Evolutionary conservation across 2,329 filamentous ascomycete genomes (phyloP), one percentile per base, ranked within the genome.

Genomic region (Talaromyces sp.): DNA sequence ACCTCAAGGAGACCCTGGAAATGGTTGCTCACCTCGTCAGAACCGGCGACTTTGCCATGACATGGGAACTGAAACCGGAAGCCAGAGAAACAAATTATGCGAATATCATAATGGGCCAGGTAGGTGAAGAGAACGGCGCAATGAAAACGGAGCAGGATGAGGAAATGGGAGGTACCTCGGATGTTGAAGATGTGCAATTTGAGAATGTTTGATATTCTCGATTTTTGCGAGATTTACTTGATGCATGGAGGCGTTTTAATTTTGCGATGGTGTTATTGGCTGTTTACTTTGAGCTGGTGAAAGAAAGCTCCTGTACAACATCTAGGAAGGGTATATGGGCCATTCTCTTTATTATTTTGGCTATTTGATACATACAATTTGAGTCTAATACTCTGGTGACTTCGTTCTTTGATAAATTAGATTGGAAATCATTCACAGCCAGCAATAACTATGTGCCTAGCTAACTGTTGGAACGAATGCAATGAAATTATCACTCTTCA

Each of bases 11-110:
- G 74, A 90, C 89, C 0, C 80, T 99, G 70, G 90, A 93, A 68
- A 88, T 92, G 73, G 87, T 98, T 66, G 94, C 92, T 0, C 87
- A 90, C 22, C 80, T 97, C 67, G 89, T 96, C 75, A 91, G 93
- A 77, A 89, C 88, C 56, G 94, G 94, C 31, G 85, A 88, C 3
- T 97, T 96, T 74, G 90, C 91, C 60, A 94, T 93, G 75, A 89
- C 90, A 70, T 98, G 93, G 88, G 89, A 89, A 70, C 80, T 97
- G 65, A 92, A 90, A 75, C 83, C 86, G 2, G 89, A 92, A 74
- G 90, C 90, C 67, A 86, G 78, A 70, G 81, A 84, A 64, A 80
- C 81, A 45, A 84, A 82, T 64, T 82, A 84, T 61, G 74, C 77
- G 27, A 74, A 73, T 66, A 72, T 76, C 6, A 67, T 77, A 5